Evolutionary conservation across 768 basidiomycete species (phyloP), one percentile per base, ranked within the genome.

Genomic region (Lactifluus volemus): DNA sequence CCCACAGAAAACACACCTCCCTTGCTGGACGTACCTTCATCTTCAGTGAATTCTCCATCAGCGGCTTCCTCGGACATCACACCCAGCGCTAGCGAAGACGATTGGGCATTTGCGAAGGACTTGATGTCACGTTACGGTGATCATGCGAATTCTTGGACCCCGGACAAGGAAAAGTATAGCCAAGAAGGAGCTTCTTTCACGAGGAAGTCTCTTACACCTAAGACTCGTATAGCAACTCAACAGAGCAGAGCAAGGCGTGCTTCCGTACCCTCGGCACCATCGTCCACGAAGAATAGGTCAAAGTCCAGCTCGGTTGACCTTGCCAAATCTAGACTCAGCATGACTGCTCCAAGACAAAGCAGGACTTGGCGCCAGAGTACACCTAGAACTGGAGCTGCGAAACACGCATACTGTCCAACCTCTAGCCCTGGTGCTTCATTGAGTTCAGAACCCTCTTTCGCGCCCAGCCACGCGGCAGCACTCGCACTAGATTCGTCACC

Each of bases 91-190:
- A 68, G 69, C 39, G 67, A 69, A 39, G 70, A 77, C 30, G 76
- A 76, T 51, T 76, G 77, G 74, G 69, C 65, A 3, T 74, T 76
- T 49, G 63, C 73, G 17, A 66, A 67, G 34, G 75, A 71, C 47
- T 67, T 77, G 42, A 67, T 76, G 21, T 69, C 65, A 21, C 63
- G 66, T 45, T 64, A 67, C 44, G 60, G 60, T 45, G 63, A 49
- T 21, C 38, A 21, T 19, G 10, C 50, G 9, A 29, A 53, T 15
- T 42, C 45, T n/a, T 58, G 49, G 21, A 52, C 14, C 9, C 55
- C 54, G 7, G 45, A 9, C 36, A 47, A 47, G 52, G 49, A 39
- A 38, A 57, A 38, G 9, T 19, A 41, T 47, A 56, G 25, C 51
- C 55, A 53, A 41, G 47, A 36, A 53, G 56, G 53, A 53, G 32